Base-by-base conservation (phyloP, 345 rosid genomes). In the Rhodamnia rubescens region DNA sequence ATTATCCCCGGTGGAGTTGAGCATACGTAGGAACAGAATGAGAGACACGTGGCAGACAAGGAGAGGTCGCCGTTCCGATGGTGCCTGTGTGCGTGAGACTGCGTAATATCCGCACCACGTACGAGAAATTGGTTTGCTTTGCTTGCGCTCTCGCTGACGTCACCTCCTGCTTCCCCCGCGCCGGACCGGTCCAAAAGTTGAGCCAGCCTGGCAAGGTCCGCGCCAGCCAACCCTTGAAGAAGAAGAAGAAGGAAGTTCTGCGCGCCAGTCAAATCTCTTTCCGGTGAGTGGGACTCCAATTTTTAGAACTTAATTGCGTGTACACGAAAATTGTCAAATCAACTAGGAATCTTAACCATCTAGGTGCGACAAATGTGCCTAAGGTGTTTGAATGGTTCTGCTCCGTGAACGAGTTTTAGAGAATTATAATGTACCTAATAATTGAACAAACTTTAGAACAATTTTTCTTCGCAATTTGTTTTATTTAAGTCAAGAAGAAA, bases 321-420 rank as follows among this genome's bases (percentile, higher is more conserved):
- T 16, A 53, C 20, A 14, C 54, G 54, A 53, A 21, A 54, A 21
- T 54, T 21, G 26, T 20, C 57, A 20, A 54, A 54, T 54, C 57
- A 8, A 21, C 5, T 4, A 42, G 44, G 4, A 42, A 42, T 42
- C 44, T 42, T 4, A 8, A 29, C 11, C 1, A 2, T 3, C 5
- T 6, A 29, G 29, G 29, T 15, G 12, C 32, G 42, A 8, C 6
- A 0, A 6, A 9, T 1, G 22, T 2, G 42, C 2, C 0, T 15
- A 52, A 53, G 11, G 14, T 36, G 40, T 36, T 36, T 2, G 40
- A 3, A 2, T 36, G 40, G 3, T 36, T 36, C 40, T 3, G 2
- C 2, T 9, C 49, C 9, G 10, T 47, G 2, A 2, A 36, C 40
- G 2, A 49, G 2, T 9, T 49, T 49, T 49, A 9, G 11, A 9